Evolutionary conservation across 192 early-diverging fungal genomes (phyloP).

Genomic region (Dimargaris xerosporica): DNA sequence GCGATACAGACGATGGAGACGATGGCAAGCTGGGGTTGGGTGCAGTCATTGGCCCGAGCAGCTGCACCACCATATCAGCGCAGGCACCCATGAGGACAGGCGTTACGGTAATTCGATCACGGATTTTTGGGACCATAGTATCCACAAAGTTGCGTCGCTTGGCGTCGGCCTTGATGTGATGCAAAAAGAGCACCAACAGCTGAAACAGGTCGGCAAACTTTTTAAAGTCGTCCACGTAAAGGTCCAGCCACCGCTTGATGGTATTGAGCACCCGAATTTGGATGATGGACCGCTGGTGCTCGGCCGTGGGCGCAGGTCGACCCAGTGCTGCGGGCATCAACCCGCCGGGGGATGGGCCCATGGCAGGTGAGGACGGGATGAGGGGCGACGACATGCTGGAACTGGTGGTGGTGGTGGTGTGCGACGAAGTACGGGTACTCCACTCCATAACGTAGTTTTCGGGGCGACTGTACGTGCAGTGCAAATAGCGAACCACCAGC

Average conservation of each 20-base stretch:
- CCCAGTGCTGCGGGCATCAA: neutral
- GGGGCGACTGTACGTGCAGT: conserved; percentile 17
- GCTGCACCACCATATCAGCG: neutral
- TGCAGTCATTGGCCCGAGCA: neutral
- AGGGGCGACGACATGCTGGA: neutral
- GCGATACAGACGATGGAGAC: conserved; percentile 22
- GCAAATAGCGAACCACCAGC: conserved; percentile 42
- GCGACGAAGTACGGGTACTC: neutral
- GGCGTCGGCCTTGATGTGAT: conserved; percentile 30
- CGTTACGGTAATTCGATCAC: conserved; percentile 7
- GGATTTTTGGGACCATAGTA: conserved; percentile 25
- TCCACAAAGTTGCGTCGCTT: conserved; percentile 31
- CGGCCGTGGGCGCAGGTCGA: neutral
- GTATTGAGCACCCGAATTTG: conserved; percentile 71
- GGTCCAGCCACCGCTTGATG: conserved; percentile 80
- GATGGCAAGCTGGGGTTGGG: conserved; percentile 1
- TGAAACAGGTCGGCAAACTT: conserved; percentile 27
- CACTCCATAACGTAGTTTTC: neutral
- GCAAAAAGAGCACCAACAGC: conserved; percentile 28
- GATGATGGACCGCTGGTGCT: conserved; percentile 24
- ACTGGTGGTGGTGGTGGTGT: neutral
- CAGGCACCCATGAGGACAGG: too few species aligned
- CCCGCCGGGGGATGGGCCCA: neutral
- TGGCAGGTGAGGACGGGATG: neutral
- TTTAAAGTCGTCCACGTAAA: conserved; percentile 44